phyloP scores from a whole-genome alignment of 2,329 filamentous ascomycete genomes.

The Akanthomyces muscarius region DNA sequence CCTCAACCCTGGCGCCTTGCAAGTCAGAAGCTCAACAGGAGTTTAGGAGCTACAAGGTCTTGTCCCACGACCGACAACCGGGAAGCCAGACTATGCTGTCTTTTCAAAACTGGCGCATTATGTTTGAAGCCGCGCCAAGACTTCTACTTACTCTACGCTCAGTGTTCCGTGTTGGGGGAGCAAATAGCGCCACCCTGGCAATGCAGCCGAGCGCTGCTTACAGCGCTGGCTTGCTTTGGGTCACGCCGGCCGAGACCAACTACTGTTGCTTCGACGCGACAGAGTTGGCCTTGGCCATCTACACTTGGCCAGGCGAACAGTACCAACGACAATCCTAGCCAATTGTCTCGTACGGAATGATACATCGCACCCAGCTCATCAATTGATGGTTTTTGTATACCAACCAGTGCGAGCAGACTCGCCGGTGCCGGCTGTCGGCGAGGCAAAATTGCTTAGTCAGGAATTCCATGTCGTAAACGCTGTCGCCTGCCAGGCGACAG shows the following conservation, averaged over 20 bases:
- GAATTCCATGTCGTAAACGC: slow-evolving; percentile 7
- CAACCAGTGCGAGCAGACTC: no score
- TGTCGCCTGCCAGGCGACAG: slow-evolving; percentile 16
- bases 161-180: not conserved
- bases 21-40: not conserved
- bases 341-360: no score
- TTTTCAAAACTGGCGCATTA: not conserved
- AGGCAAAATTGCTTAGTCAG: slow-evolving; percentile 12
- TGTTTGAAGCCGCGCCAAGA: not conserved
- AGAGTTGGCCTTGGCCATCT: no score
- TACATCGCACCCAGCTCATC: not conserved
- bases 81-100: no score
- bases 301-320: no score
- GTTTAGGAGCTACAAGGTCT: not conserved
- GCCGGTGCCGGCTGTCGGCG: not conserved
- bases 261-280: no score
- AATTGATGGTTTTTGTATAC: not conserved
- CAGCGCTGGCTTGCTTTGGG: not conserved
- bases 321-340: no score
- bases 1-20: not conserved
- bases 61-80: no score
- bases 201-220: not conserved
- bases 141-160: not conserved
- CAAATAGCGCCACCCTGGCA: not conserved
- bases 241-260: not conserved